A percentile compares a stretch with the other conserved stretches of the same genome.
These are phyloP conservation scores for Nepenthes alata DNA, from an alignment of 179 eudicot genomes.

Conservation along the genomic window DNA sequence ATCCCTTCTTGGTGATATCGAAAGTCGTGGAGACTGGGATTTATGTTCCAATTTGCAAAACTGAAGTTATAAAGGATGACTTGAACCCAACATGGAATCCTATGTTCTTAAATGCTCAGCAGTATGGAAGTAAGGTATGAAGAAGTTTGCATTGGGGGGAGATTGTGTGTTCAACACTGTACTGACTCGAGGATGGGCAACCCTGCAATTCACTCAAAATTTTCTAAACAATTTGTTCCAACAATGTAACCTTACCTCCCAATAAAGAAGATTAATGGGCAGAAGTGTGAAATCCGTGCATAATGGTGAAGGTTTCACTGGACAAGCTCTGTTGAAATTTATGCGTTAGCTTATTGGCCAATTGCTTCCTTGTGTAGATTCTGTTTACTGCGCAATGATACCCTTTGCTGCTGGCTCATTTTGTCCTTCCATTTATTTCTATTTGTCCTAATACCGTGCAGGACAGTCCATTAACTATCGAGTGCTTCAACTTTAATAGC, in stretches of 20 bases:
- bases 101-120: conserved; percentile 53
- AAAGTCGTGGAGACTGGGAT: conserved; percentile 55
- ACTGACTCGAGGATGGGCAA: too few species aligned
- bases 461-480: conserved; percentile 77
- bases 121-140: conserved; percentile 80
- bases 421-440: conserved; percentile 7
- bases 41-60: conserved; percentile 76
- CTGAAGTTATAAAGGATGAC: conserved; percentile 81
- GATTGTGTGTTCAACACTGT: not conserved
- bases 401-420: not conserved
- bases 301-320: too few species aligned
- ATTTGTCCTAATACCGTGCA: conserved; percentile 32
- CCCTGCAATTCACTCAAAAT: too few species aligned
- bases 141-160: not conserved
- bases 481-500: conserved; percentile 85
- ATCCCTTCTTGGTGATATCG: conserved; percentile 82
- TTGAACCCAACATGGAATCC: conserved; percentile 81
- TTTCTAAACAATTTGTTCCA: too few species aligned
- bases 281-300: not conserved
- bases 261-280: not conserved
- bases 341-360: too few species aligned
- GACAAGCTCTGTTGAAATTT: too few species aligned
- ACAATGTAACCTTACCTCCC: too few species aligned
- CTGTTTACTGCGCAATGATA: not conserved
- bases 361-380: not conserved